phyloP scores from a whole-genome alignment of 2,329 filamentous ascomycete genomes.

The Pseudocercospora ulei region DNA sequence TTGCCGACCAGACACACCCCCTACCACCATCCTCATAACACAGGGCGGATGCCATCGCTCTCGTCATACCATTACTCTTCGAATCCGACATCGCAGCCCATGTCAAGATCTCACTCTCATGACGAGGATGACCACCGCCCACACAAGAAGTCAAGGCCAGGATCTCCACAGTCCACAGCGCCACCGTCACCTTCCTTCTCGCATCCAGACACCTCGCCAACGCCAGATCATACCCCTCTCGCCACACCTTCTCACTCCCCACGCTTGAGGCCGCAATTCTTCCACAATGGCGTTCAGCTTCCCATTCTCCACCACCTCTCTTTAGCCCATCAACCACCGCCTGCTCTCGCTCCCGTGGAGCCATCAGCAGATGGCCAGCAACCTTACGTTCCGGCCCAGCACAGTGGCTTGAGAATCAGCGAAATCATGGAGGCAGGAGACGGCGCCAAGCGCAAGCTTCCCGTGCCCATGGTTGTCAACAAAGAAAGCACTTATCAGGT shows the following conservation, averaged over 20 bases:
- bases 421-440: constrained; percentile 90
- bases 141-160: constrained; percentile 81
- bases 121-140: constrained; percentile 72
- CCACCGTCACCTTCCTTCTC: constrained; percentile 95
- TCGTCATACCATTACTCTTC: constrained; percentile 60
- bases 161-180: constrained; percentile 88
- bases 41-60: constrained; percentile 61
- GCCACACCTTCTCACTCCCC: constrained; percentile 93
- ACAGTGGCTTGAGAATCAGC: constrained; percentile 66
- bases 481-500: constrained; percentile 42
- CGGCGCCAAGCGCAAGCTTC: constrained; percentile 78
- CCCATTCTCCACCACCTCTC: constrained; percentile 71
- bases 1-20: constrained; percentile 30
- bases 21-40: constrained; percentile 44
- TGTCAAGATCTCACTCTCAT: constrained; percentile 79
- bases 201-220: constrained; percentile 88
- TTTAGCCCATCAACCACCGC: constrained; percentile 49
- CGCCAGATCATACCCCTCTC: constrained; percentile 95
- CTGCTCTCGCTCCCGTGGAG: constrained; percentile 62
- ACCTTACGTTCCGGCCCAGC: constrained; percentile 48
- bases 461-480: constrained; percentile 71
- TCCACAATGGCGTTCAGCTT: constrained; percentile 62
- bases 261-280: constrained; percentile 66
- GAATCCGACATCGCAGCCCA: constrained; percentile 54
- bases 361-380: constrained; percentile 52